Conservation (phyloP, 2,329 filamentous ascomycete genomes). For the Trichoderma breve region DNA sequence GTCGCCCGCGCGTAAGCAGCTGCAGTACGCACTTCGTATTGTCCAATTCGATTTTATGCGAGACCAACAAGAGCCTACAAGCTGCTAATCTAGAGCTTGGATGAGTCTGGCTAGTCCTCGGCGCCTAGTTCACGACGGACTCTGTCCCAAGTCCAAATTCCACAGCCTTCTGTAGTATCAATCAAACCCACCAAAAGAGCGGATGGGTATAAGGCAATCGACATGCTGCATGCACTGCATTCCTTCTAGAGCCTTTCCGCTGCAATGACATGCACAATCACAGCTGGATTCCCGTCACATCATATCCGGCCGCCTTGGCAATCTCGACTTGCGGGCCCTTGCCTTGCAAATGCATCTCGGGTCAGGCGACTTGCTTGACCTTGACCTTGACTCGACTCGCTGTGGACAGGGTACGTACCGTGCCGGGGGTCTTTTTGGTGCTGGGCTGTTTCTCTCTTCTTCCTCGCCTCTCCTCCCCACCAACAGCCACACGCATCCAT, state of each 20-base stretch:
- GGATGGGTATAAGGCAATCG: not conserved
- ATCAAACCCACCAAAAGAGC: not conserved
- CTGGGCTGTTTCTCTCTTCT: not conserved
- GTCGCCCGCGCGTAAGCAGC: constrained; percentile 1
- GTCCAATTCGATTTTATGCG: not conserved
- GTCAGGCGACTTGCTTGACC: constrained; percentile 13
- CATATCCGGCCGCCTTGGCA: not conserved
- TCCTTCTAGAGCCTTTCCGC: constrained; percentile 7
- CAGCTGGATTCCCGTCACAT: not conserved
- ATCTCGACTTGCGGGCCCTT: constrained; percentile 4
- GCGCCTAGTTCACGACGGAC: not conserved
- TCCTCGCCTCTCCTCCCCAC: not conserved
- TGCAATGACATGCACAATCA: not conserved
- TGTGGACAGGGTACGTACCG: constrained; percentile 12
- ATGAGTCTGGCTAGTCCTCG: not conserved
- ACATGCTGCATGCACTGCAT: not conserved
- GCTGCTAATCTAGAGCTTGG: not conserved
- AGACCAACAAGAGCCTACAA: not conserved
- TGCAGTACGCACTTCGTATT: not conserved
- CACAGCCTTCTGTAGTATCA: not conserved
- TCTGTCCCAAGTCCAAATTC: not conserved
- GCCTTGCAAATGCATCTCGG: constrained; percentile 5
- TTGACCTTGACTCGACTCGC: not conserved
- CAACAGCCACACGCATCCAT: constrained; percentile 3
- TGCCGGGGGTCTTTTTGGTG: not conserved